Evolutionary conservation across 129 eudicot genomes (phyloP), one percentile per base, ranked within the genome.

Genomic region (Pseudognaphalium luteoalbum): DNA sequence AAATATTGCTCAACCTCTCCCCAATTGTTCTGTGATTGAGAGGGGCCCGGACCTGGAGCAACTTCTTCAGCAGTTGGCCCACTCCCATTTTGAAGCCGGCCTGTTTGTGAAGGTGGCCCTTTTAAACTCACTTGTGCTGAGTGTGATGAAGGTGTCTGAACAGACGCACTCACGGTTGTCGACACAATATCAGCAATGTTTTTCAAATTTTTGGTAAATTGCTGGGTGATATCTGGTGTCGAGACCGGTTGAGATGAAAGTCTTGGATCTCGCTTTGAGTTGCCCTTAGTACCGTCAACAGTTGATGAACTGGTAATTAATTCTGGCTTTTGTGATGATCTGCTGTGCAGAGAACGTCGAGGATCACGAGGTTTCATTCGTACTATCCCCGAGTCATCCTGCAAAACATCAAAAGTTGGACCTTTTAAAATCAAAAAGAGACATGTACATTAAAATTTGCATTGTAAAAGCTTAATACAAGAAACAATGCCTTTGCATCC

Each of bases 281-380:
- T 86, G 57, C 81, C 81, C 50, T 47, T 85, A 19, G 57, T 69
- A 16, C 68, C 85, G 19, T 82, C 87, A 44, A 73, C 21, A 68
- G 65, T 71, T 65, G 83, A 51, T 7, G 78, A 44, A 76, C 76
- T 81, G 35, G 78, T 62, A 62, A 80, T 69, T 20, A 85, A 33
- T 63, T 76, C 80, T 74, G 34, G 74, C 74, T 77, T 89, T 47
- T 84, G 85, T 57, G 70, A 62, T 10, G 81, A 15, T 35, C 67
- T 89, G 54, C 57, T 81, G 64, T 95, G 94, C 73, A 95, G 90
- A 71, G 81, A 85, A 66, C 99, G 99, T 10, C 99, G 97, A 68
- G 99, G 99, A 68, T 95, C 99, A 59, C 99, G 97, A 35, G 96
- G 92, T 78, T 95, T 95, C 99, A 95, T 95, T 32, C 94, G 96